These are phyloP conservation scores for Populus tremula DNA, from an alignment of 345 rosid species.

Conservation along the genomic window DNA sequence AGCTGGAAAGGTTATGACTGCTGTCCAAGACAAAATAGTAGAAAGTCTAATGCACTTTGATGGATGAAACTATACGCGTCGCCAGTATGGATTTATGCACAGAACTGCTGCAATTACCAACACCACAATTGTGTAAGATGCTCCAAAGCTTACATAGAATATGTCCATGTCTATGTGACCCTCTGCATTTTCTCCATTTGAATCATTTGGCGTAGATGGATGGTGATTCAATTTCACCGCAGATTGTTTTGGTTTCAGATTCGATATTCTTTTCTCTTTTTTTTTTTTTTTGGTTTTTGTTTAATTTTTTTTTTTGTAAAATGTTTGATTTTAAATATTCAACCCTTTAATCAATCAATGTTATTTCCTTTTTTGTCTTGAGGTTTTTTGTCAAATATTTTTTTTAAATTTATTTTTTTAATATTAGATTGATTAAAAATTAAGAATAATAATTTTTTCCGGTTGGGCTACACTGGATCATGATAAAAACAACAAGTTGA, in stretches of 20 bases:
- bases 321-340: no score
- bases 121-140: neutral
- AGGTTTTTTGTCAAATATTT: no score
- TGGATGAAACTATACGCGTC: slow-evolving; percentile 6
- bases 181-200: neutral
- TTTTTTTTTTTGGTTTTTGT: no score
- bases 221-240: neutral
- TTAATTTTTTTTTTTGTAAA: neutral
- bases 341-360: no score
- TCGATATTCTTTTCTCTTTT: no score
- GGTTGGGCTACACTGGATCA: fast-evolving
- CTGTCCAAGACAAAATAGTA: slow-evolving; percentile 8
- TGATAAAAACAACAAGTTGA: no score
- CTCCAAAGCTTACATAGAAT: neutral
- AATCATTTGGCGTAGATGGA: neutral
- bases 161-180: slow-evolving; percentile 2
- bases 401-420: no score
- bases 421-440: no score
- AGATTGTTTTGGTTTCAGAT: neutral
- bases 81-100: slow-evolving; percentile 15
- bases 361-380: neutral
- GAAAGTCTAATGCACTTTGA: neutral
- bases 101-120: neutral
- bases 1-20: neutral
- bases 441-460: fast-evolving